Evolutionary conservation across 2,329 filamentous ascomycete species (phyloP).

Genomic region (Alternaria ventricosa): DNA sequence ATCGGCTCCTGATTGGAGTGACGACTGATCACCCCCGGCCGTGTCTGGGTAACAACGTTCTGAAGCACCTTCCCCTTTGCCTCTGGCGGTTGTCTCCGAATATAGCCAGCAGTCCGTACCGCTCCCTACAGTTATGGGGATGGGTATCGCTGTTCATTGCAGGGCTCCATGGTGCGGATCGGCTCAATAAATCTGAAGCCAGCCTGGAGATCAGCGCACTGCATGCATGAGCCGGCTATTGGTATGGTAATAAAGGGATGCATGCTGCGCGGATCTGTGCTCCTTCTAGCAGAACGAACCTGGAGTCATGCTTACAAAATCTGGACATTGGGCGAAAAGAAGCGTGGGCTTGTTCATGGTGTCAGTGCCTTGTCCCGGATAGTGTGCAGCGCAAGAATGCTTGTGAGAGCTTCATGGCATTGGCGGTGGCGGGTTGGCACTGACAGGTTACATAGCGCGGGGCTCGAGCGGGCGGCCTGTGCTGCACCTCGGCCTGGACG

Average conservation of each 20-base stretch:
- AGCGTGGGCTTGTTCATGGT: neutral
- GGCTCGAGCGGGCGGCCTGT: neutral
- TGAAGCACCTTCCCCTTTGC: neutral
- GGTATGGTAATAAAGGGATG: neutral
- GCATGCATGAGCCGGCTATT: neutral
- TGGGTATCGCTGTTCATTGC: neutral
- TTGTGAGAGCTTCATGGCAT: neutral
- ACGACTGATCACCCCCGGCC: neutral
- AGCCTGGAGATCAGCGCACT: neutral
- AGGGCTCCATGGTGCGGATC: neutral
- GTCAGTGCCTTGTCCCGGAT: neutral
- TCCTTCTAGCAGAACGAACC: neutral
- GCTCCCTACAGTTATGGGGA: neutral
- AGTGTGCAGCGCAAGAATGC: neutral
- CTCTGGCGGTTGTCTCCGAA: neutral
- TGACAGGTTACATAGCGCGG: neutral
- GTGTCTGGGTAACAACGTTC: neutral
- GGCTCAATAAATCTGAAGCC: neutral
- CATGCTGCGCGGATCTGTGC: neutral
- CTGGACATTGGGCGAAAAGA: neutral
- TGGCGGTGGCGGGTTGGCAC: neutral
- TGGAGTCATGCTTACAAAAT: neutral
- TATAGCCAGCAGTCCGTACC: neutral
- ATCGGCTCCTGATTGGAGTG: neutral
- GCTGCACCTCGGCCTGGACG: neutral